Evolutionary conservation across 257 asterid species (phyloP), one percentile per base, ranked within the genome.

Genomic region (Solanum raphanifolium): DNA sequence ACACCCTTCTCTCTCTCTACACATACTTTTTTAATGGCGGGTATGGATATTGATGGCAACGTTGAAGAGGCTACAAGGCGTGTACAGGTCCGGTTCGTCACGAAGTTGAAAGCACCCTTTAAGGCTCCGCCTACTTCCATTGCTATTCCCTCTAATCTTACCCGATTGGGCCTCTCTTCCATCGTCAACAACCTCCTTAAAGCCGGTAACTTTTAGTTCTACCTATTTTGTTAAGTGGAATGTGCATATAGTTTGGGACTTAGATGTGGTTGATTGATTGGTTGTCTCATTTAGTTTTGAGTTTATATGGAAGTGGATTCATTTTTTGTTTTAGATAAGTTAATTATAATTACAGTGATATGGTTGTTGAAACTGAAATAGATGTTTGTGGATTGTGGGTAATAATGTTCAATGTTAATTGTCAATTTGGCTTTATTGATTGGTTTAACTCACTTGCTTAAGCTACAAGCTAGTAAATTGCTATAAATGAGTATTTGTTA

Each of bases 71-170:
- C 92, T 21, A 69, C 92, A 75, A 91, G 93, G 90, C 94, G 96
- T 62, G 90, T 96, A 83, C 95, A 94, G 84, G 98, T 95, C 71
- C 95, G 98, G 73, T 96, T 96, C 88, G 88, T 93, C 3, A 96
- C 98, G 84, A 95, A 93, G 91, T 92, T 96, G 75, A 91, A 92
- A 74, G 88, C 90, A 0, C 95, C 93, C 35, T 94, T 92, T 86
- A 92, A 91, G 84, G 90, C 88, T 31, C 94, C 93, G 83, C 90
- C 90, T n/a, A 48, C 88, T 83, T 91, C 98, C 62, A 93, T 96
- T 88, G 88, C 98, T 91, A 95, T 96, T 86, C 98, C 98, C 34
- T 89, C 98, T 34, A 93, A 92, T 48, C 91, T 95, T 87, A 93
- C 96, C 65, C 96, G 98, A 48, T 90, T 87, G 11, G 94, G 98